Conservation (phyloP, 495 filamentous ascomycete species). For the Neurospora hispaniola region DNA sequence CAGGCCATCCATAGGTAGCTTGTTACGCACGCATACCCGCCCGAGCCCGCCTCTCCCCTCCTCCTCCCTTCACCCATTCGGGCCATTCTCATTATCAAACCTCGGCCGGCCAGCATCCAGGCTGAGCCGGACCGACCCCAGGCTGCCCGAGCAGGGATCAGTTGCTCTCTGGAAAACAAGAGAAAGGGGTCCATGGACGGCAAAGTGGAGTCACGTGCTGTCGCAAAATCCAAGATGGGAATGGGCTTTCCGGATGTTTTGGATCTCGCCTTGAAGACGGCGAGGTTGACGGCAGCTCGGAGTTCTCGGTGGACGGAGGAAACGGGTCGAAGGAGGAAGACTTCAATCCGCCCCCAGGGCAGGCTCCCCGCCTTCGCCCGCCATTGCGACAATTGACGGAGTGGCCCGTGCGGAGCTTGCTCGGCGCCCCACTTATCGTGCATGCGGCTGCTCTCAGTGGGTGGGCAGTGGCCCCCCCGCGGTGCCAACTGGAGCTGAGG, state of each 20-base stretch:
- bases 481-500: neutral
- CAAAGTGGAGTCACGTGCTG: neutral
- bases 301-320: neutral
- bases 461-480: neutral
- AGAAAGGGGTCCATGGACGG: neutral
- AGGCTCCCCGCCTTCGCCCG: neutral
- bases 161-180: neutral
- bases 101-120: neutral
- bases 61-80: neutral
- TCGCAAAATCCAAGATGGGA: neutral
- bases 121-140: neutral
- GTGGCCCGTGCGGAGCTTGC: neutral
- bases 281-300: neutral
- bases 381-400: neutral
- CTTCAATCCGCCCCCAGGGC: neutral
- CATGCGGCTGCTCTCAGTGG: neutral
- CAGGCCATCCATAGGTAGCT: neutral
- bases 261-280: neutral
- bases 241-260: neutral
- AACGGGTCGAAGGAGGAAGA: neutral
- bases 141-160: neutral
- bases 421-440: neutral
- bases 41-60: neutral
- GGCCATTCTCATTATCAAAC: neutral
- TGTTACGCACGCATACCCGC: neutral